Conservation (phyloP, 345 rosid genomes). For the Alliaria petiolata region DNA sequence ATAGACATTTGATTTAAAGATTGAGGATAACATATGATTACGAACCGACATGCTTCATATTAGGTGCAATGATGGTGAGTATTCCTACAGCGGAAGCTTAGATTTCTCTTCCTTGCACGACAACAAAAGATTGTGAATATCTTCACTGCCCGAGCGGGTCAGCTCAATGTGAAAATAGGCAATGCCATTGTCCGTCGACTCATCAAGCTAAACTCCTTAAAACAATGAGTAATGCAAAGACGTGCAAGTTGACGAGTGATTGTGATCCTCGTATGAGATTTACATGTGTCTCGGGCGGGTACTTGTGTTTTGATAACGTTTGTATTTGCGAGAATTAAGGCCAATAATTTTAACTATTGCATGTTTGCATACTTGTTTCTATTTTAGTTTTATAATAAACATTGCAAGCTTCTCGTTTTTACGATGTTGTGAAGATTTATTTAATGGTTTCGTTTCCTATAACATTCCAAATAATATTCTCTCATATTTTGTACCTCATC, state of each 20-base stretch:
- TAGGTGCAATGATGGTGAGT: conserved; percentile 1
- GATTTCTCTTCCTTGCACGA: not conserved
- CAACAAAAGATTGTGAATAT: not conserved
- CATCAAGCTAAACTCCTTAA: not conserved
- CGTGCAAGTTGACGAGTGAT: not conserved
- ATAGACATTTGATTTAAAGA: not conserved
- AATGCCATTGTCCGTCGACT: conserved; percentile 7
- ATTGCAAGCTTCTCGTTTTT: not conserved
- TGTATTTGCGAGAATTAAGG: not conserved
- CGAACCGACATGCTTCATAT: not conserved
- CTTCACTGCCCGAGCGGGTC: not conserved
- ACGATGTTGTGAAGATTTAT: not conserved
- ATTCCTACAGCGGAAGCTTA: conserved; percentile 5
- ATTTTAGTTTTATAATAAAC: too few relatives aligned
- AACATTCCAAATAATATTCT: too few relatives aligned
- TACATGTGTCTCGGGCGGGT: not conserved
- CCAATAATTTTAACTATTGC: too few relatives aligned
- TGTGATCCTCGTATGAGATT: conserved; percentile 11
- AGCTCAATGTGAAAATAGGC: not conserved
- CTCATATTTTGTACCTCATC: too few relatives aligned
- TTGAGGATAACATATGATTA: not conserved
- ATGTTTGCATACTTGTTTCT: too few relatives aligned
- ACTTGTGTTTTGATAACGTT: not conserved
- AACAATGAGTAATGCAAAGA: not conserved
- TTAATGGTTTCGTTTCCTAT: too few relatives aligned